These are phyloP conservation scores for Tagetes erecta DNA, from an alignment of 129 eudicot species.

Conservation along the genomic window DNA sequence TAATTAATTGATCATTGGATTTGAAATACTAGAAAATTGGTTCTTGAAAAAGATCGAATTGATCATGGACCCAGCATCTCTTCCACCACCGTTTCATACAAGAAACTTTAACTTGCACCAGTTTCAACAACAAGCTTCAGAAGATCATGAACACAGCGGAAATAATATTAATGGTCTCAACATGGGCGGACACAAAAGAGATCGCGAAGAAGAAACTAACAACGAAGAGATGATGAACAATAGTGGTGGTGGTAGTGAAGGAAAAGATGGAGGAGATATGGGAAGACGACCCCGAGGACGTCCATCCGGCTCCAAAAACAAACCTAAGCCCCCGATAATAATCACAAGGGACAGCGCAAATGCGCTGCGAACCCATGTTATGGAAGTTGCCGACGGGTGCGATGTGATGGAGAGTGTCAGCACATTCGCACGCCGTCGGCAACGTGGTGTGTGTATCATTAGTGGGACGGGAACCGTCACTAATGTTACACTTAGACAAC, in stretches of 20 bases:
- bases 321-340: constrained; percentile 9
- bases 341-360: constrained; percentile 11
- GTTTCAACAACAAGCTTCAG: constrained; percentile 49
- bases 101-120: constrained; percentile 59
- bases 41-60: background rate
- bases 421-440: constrained; percentile 16
- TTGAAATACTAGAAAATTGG: background rate
- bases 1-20: background rate
- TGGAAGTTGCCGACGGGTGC: constrained; percentile 13
- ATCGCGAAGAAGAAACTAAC: background rate
- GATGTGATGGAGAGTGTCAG: constrained; percentile 11
- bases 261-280: background rate
- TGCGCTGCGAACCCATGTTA: constrained; percentile 6
- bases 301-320: constrained; percentile 1
- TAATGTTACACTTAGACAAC: constrained; percentile 1
- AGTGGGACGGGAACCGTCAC: constrained; percentile 13
- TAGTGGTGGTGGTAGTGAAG: background rate
- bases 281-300: constrained; percentile 18
- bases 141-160: constrained; percentile 54
- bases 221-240: background rate
- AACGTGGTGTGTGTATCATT: constrained; percentile 11
- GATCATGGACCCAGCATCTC: constrained; percentile 4
- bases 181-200: background rate
- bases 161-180: constrained; percentile 32
- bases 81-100: constrained; percentile 32